Base-by-base conservation (phyloP, 768 basidiomycete species). In the Tylopilus plumbeoviolaceoides region DNA sequence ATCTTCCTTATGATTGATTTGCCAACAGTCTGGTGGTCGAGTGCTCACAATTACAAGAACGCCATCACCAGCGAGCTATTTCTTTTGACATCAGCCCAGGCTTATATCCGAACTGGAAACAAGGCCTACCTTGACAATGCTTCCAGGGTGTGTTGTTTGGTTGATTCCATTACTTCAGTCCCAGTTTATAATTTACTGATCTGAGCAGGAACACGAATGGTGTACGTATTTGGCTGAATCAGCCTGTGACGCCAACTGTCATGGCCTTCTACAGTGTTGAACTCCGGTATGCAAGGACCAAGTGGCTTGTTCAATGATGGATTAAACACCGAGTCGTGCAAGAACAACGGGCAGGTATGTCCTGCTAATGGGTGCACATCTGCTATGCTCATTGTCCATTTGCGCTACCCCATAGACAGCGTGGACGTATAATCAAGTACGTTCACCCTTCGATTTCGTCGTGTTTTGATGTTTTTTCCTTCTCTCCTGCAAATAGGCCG, bases 61-160 rank as follows among this genome's bases (percentile, higher is more conserved):
- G 79, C 80, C 10, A 75, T 83, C 53, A 83, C 81, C n/a, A 82
- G 83, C 57, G 72, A 81, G 50, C 71, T 82, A 10, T 83, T 80
- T 67, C 67, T 82, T 15, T 64, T 76, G 31, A 71, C 74, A 7
- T 81, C 80, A 4, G 80, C 81, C 3, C 55, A 65, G 27, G 81
- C 76, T 8, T 80, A 75, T 57, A 57, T 75, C 31, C 68, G 55
- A 43, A 71, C 64, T 36, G 50, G 64, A 2, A 71, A 73, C 40
- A 59, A 65, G 23, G 64, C 69, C 1, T 82, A 75, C 59, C 72
- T 81, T 30, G 63, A 68, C 41, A 82, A 82, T 58, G 81, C 79
- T 1, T 57, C 74, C 20, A 75, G 73, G 67, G 79, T 75, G 20
- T 45, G 47, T 11, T 14, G 9, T 44, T 1, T 2, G 7, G 44